phyloP scores from a whole-genome alignment of 176 grass and related monocot genomes.

The Cenchrus fungigraminus region DNA sequence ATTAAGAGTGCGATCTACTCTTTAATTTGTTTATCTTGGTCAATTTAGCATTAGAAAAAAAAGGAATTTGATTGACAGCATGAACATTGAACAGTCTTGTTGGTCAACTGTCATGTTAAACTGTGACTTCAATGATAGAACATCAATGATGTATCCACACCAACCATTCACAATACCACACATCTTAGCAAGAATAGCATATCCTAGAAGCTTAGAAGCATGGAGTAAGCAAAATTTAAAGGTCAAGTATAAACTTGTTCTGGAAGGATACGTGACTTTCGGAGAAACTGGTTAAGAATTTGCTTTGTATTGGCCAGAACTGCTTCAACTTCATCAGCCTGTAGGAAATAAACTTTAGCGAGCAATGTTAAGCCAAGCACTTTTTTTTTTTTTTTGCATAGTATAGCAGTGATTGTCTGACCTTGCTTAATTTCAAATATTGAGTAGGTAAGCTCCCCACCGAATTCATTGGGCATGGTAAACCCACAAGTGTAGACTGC shows the following conservation, averaged over 20 bases:
- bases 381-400: conserved; percentile 24
- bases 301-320: conserved; percentile 90
- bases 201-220: conserved; percentile 23
- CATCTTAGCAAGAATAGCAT: neutral
- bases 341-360: conserved; percentile 28
- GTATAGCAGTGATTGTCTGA: conserved; percentile 33
- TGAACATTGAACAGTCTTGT: neutral
- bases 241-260: conserved; percentile 25
- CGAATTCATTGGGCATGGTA: conserved; percentile 91
- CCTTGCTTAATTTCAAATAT: conserved; percentile 87
- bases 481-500: conserved; percentile 92
- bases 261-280: conserved; percentile 76
- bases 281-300: conserved; percentile 98
- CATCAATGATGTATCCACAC: conserved; percentile 26
- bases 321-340: conserved; percentile 96
- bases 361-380: conserved; percentile 18
- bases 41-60: conserved; percentile 12
- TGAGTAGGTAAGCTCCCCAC: conserved; percentile 84
- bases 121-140: neutral
- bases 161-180: conserved; percentile 7
- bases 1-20: conserved; percentile 17
- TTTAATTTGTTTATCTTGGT: conserved; percentile 8
- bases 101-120: neutral
- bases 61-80: conserved; percentile 3
- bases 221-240: conserved; percentile 31